These are phyloP conservation scores for Spiromastix sp. DNA, from an alignment of 2,329 filamentous ascomycete species.

Conservation along the genomic window DNA sequence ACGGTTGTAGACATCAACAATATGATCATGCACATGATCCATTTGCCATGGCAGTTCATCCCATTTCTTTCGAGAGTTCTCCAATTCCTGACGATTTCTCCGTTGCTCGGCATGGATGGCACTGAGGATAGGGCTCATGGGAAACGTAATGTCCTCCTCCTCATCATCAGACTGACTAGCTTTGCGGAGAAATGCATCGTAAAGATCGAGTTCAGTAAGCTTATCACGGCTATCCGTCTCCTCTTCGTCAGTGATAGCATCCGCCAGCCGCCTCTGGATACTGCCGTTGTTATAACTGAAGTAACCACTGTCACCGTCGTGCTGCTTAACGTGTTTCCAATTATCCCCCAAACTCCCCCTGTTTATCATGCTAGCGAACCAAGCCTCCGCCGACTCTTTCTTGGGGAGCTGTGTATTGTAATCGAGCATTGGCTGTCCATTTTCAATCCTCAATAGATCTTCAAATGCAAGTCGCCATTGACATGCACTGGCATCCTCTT, in stretches of 20 bases:
- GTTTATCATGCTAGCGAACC: slow-evolving; percentile 30
- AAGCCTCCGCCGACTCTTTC: slow-evolving; percentile 24
- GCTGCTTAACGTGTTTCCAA: slow-evolving; percentile 24
- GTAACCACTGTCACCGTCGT: slow-evolving; percentile 12
- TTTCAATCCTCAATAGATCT: slow-evolving; percentile 43
- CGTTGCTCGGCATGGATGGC: slow-evolving; percentile 24
- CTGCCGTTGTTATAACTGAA: slow-evolving; percentile 14
- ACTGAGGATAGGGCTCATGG: slow-evolving; percentile 25
- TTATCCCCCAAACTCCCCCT: slow-evolving; percentile 32
- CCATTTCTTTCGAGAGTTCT: slow-evolving; percentile 10
- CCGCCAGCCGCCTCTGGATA: slow-evolving; percentile 22
- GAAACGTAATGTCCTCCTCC: no score
- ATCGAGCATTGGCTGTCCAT: slow-evolving; percentile 33
- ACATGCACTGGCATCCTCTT: no score
- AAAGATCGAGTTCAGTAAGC: slow-evolving; percentile 43
- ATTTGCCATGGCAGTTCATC: no score
- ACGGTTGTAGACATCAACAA: no score
- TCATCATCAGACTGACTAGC: slow-evolving; percentile 23
- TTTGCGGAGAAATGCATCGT: slow-evolving; percentile 38
- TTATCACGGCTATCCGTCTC: no score
- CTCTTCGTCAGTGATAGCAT: slow-evolving; percentile 19
- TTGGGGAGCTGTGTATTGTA: slow-evolving; percentile 14
- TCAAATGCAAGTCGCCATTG: slow-evolving; percentile 50
- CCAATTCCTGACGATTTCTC: slow-evolving; percentile 15
- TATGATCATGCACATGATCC: no score